Conservation (phyloP, 2,329 filamentous ascomycete genomes). For the Incumbomyces delicatus region DNA sequence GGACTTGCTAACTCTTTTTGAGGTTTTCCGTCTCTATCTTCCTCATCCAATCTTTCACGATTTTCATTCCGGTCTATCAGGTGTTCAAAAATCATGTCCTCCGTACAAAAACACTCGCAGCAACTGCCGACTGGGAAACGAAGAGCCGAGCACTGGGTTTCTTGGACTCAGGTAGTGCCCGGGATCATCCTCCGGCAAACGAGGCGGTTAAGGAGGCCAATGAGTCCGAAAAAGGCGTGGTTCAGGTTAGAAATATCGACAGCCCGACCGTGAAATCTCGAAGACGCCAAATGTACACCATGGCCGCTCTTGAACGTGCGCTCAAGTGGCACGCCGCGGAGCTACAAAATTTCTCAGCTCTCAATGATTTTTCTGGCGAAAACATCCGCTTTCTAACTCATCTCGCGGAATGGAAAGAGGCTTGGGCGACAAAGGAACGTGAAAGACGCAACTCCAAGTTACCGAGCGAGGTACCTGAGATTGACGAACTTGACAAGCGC, state of each 20-base stretch:
- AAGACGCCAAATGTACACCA: constrained; percentile 19
- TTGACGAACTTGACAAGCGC: constrained; percentile 25
- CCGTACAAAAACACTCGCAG: constrained; percentile 1
- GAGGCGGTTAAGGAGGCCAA: background rate
- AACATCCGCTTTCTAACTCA: constrained; percentile 55
- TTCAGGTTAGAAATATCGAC: constrained; percentile 1
- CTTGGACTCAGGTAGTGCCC: background rate
- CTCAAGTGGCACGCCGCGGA: constrained; percentile 46
- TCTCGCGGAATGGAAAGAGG: constrained; percentile 45
- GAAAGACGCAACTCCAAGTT: background rate
- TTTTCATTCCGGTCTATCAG: constrained; percentile 47
- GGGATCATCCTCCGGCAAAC: background rate
- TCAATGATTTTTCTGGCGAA: constrained; percentile 56
- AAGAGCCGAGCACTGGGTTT: background rate
- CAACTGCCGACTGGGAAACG: constrained; percentile 2
- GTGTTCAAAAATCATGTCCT: constrained; percentile 3
- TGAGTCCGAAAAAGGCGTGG: background rate
- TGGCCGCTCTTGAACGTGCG: constrained; percentile 49
- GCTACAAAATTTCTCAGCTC: constrained; percentile 51
- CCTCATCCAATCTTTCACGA: constrained; percentile 48
- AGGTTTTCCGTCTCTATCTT: constrained; percentile 36
- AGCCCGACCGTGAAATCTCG: background rate
- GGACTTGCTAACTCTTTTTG: no score
- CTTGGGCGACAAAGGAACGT: constrained; percentile 19
- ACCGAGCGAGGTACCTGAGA: constrained; percentile 9